Percentiles rank a stretch among this genome's conserved stretches.
Conservation (phyloP, 257 asterid species). For the Lantana camara region DNA sequence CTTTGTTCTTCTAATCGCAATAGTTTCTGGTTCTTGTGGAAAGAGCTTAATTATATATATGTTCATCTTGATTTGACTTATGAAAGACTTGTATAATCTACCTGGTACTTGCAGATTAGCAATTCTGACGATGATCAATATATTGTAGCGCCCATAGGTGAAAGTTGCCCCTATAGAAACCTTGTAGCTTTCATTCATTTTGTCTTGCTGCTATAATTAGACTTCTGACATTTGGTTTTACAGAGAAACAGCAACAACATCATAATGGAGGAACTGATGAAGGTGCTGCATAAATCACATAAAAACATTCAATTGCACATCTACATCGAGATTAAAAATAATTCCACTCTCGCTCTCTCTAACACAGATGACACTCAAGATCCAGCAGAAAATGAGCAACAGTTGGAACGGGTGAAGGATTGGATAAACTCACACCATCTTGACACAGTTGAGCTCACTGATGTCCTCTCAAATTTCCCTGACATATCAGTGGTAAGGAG, state of each 20-base stretch:
- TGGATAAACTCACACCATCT: conserved; percentile 81
- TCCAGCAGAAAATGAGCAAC: conserved; percentile 79
- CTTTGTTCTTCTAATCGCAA: conserved; percentile 15
- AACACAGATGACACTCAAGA: conserved; percentile 81
- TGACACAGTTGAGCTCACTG: conserved; percentile 63
- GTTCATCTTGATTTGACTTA: conserved; percentile 17
- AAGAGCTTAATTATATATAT: background rate
- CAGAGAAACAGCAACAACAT: conserved; percentile 57
- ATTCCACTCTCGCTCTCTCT: conserved; percentile 23
- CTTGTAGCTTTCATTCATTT: conserved; percentile 18
- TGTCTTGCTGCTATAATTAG: conserved; percentile 22
- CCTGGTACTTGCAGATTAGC: conserved; percentile 53
- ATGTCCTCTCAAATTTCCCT: conserved; percentile 75
- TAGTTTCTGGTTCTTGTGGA: conserved; percentile 15
- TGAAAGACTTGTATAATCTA: conserved; percentile 22
- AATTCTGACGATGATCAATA: conserved; percentile 75
- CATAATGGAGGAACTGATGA: conserved; percentile 50
- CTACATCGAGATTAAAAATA: conserved; percentile 19
- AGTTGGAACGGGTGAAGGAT: conserved; percentile 63
- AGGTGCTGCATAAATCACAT: conserved; percentile 43
- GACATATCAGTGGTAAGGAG: conserved; percentile 77
- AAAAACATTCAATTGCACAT: conserved; percentile 16
- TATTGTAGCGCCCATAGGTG: conserved; percentile 75
- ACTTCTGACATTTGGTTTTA: conserved; percentile 18
- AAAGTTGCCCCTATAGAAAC: conserved; percentile 7